phyloP scores from a whole-genome alignment of 352 stramenopile genomes.

The Phytophthora idaei region DNA sequence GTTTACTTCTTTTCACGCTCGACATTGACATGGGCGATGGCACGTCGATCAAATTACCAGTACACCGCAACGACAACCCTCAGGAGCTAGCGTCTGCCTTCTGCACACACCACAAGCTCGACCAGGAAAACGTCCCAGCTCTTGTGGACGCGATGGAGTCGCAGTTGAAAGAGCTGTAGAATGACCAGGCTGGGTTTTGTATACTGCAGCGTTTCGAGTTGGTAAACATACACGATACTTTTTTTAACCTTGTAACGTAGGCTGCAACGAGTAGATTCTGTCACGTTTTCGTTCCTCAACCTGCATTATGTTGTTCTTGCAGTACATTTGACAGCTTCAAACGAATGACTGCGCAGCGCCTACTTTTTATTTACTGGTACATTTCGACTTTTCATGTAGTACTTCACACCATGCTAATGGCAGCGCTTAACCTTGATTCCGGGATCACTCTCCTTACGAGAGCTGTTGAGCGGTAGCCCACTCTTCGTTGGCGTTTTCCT shows the following conservation, averaged over 20 bases:
- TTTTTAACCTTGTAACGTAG: no score
- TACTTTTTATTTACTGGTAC: conserved; percentile 22
- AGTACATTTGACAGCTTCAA: background rate
- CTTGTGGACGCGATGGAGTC: conserved; percentile 66
- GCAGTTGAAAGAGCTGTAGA: conserved; percentile 48
- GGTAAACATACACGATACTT: no score
- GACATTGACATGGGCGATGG: conserved; percentile 71
- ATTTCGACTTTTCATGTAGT: conserved; percentile 19
- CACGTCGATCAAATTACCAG: conserved; percentile 44
- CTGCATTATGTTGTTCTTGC: background rate
- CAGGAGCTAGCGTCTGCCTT: conserved; percentile 53
- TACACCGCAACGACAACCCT: conserved; percentile 63
- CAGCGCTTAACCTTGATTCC: conserved; percentile 16
- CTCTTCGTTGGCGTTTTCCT: conserved; percentile 35
- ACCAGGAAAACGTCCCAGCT: conserved; percentile 57
- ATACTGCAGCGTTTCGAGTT: no score
- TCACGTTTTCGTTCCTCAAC: conserved; percentile 1
- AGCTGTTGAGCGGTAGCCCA: conserved; percentile 10
- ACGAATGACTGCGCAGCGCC: no score
- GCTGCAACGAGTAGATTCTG: conserved; percentile 16
- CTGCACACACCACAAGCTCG: conserved; percentile 59
- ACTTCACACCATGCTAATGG: conserved; percentile 22
- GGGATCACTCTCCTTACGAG: conserved; percentile 4
- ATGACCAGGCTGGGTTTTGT: background rate
- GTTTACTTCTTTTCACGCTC: conserved; percentile 63